These are phyloP conservation scores for Luvunga scandens DNA, from an alignment of 345 rosid genomes.

Conservation along the genomic window DNA sequence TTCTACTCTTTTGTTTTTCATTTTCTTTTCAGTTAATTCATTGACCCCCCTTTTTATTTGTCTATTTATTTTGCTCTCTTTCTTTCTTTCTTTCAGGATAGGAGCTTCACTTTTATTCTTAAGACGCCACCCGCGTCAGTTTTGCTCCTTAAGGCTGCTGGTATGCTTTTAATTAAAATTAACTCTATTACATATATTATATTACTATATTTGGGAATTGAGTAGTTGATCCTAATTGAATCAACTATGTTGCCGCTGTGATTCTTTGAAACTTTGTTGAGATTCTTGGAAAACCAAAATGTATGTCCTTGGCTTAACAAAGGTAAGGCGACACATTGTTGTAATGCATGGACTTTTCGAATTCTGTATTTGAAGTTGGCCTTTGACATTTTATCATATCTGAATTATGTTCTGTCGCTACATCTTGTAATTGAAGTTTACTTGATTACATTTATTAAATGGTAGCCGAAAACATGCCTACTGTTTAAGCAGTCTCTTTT, in stretches of 20 bases:
- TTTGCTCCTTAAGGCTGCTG: conserved; percentile 90
- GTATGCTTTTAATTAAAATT: conserved; percentile 28
- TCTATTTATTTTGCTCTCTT: too few species aligned
- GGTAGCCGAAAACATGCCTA: not conserved
- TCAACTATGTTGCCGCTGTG: not conserved
- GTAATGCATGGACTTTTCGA: not conserved
- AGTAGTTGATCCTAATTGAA: not conserved
- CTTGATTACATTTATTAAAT: not conserved
- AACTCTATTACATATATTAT: not conserved
- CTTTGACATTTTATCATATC: not conserved
- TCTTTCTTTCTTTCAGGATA: conserved; percentile 55
- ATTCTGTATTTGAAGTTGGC: not conserved
- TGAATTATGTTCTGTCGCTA: not conserved
- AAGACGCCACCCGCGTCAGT: conserved; percentile 99
- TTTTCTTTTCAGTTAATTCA: too few species aligned
- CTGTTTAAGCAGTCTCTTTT: not conserved
- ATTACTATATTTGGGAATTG: not conserved
- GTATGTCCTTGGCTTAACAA: not conserved
- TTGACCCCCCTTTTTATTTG: too few species aligned
- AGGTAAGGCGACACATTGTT: not conserved
- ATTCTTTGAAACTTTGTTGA: not conserved
- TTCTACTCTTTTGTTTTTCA: not conserved
- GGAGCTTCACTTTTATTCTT: conserved; percentile 88
- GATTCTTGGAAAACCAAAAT: not conserved
- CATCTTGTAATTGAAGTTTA: not conserved